phyloP scores from a whole-genome alignment of 352 stramenopile genomes.

The Blastocystis sp. region DNA sequence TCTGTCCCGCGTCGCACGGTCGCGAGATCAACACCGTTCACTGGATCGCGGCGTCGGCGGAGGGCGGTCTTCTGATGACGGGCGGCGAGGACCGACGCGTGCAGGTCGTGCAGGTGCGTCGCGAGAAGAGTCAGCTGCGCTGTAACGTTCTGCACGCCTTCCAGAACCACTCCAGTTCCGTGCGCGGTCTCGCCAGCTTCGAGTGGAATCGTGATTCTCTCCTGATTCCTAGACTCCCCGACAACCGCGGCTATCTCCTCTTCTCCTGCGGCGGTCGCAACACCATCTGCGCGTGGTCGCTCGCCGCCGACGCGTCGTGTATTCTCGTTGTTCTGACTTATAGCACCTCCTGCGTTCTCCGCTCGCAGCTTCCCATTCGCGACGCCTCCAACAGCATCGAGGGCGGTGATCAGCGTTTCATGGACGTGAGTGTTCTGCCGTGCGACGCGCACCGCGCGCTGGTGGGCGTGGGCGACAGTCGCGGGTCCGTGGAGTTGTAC shows the following conservation, averaged over 20 bases:
- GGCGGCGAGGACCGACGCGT: constrained; percentile 50
- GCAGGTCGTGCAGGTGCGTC: not conserved
- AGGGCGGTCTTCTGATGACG: not conserved
- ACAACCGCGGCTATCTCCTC: constrained; percentile 9
- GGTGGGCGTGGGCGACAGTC: constrained; percentile 11
- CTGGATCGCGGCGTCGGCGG: not conserved
- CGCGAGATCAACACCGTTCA: constrained; percentile 46
- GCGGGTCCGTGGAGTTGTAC: constrained; percentile 2
- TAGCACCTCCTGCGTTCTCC: not conserved
- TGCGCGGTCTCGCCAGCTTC: not conserved
- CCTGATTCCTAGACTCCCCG: not conserved
- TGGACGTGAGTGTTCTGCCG: not conserved
- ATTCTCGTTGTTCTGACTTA: not conserved
- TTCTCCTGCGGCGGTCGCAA: constrained; percentile 52
- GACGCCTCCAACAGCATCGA: constrained; percentile 17
- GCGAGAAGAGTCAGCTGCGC: not conserved
- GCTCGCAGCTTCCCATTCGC: not conserved
- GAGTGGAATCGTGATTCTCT: not conserved
- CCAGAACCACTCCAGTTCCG: constrained; percentile 19
- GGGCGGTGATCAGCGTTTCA: constrained; percentile 30
- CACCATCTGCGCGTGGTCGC: constrained; percentile 12
- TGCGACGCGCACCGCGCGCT: not conserved
- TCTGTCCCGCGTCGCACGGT: constrained; percentile 28
- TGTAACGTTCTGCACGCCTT: constrained; percentile 12
- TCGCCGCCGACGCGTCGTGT: not conserved